phyloP scores from a whole-genome alignment of 371 early-diverging fungal species.

The Mucor saturninus region DNA sequence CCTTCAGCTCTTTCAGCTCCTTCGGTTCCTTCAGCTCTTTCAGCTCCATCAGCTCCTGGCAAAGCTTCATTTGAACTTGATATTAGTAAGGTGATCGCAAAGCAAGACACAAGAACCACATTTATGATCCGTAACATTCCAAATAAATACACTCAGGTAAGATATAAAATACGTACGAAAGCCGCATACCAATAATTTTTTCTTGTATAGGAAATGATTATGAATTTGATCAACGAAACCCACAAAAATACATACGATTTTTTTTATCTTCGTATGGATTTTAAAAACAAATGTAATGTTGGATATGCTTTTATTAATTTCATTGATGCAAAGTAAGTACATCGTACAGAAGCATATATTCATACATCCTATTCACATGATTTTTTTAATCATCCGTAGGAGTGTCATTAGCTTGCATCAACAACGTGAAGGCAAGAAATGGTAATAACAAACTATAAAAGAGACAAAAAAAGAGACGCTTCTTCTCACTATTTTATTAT shows the following conservation, averaged over 20 bases:
- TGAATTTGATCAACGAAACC: too few species aligned
- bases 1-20: too few species aligned
- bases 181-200: constrained; percentile 58
- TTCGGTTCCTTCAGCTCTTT: too few species aligned
- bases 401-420: constrained; percentile 75
- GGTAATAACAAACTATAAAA: too few species aligned
- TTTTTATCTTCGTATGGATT: constrained; percentile 93
- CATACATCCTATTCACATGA: constrained; percentile 18
- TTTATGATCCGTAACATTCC: constrained; percentile 37
- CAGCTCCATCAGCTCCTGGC: too few species aligned
- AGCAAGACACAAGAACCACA: constrained; percentile 23
- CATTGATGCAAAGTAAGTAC: constrained; percentile 54
- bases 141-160: constrained; percentile 33
- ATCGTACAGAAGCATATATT: constrained; percentile 27
- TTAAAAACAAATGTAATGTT: constrained; percentile 86
- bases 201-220: too few species aligned
- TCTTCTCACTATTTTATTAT: too few species aligned
- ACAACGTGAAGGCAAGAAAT: constrained; percentile 66
- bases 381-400: constrained; percentile 24
- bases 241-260: constrained; percentile 68
- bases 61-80: too few species aligned
- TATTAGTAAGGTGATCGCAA: too few species aligned
- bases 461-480: too few species aligned
- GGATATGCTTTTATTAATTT: constrained; percentile 95
- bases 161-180: constrained; percentile 47